Conservation (phyloP, 192 early-diverging fungal species). For the Coemansia furcata region DNA sequence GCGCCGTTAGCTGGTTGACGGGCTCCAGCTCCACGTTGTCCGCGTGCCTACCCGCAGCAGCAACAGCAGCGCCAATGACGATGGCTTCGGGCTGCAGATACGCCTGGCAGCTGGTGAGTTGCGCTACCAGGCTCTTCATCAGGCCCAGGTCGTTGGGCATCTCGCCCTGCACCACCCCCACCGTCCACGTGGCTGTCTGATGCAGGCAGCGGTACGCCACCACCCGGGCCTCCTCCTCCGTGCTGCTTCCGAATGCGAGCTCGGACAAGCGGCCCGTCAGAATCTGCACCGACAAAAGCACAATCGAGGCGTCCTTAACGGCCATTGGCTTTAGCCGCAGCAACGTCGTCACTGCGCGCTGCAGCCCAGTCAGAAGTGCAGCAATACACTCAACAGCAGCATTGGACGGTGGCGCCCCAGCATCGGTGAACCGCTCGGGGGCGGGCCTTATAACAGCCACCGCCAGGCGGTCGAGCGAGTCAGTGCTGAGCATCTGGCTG, state of each 20-base stretch:
- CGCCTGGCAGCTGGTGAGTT: conserved; percentile 21
- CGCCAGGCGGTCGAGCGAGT: conserved; percentile 5
- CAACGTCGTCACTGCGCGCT: conserved; percentile 9
- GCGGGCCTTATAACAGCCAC: conserved; percentile 11
- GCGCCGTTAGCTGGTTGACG: conserved; percentile 11
- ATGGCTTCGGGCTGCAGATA: conserved; percentile 8
- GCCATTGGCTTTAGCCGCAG: conserved; percentile 16
- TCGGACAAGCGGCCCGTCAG: conserved; percentile 1
- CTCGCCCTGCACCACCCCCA: conserved; percentile 10
- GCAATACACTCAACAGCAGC: neutral
- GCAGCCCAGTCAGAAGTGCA: conserved; percentile 10
- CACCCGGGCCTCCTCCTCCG: neutral
- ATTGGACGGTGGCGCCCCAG: neutral
- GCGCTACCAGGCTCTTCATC: conserved; percentile 8
- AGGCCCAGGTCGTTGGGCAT: conserved; percentile 20
- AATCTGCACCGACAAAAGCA: conserved; percentile 8
- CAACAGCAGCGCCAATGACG: neutral
- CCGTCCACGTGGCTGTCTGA: conserved; percentile 10
- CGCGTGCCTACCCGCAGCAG: neutral
- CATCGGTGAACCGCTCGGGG: neutral
- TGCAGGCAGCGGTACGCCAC: conserved; percentile 4
- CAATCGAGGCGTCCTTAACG: conserved; percentile 8
- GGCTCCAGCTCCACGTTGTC: conserved; percentile 28
- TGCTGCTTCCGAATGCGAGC: neutral
- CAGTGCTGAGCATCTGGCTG: neutral